Base-by-base conservation (phyloP, 2,329 filamentous ascomycete genomes). In the Microcyclospora pomicola region DNA sequence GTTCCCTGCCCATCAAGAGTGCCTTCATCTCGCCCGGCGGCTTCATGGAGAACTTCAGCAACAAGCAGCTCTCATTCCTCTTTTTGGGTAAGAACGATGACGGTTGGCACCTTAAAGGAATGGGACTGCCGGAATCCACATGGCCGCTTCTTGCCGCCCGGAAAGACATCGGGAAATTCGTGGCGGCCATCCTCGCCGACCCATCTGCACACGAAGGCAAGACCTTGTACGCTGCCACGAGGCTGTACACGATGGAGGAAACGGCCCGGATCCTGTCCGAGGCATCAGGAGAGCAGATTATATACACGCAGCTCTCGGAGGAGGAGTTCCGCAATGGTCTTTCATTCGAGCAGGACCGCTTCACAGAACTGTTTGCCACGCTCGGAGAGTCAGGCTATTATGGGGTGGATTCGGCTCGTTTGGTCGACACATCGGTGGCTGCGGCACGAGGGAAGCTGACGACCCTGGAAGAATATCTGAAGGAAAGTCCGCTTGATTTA, bases 401-500 rank as follows among this genome's bases (percentile, higher is more conserved):
- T 47, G 61, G 60, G 2, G 50, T 52, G 2, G 46, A 51, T n/a
- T 50, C 48, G 5, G 46, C 55, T 45, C 45, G 55, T 24, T 40
- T 50, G 46, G 54, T 63, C 4, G 42, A 42, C 6, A 54, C 53
- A 55, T 49, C 56, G 27, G 53, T 24, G 19, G 19, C 19, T 24
- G 19, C 19, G 19, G 19, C 51, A 2, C 36, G 53, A n/a, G 58
- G 55, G 0, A 52, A 49, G 37, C 36, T 61, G 33, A 52, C 54
- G n/a, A 58, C 49, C 10, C 52, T 64, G 31, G 58, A 61, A 38
- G 59, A 63, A 51, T 64, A 46, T 38, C 48, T 62, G 19, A 39
- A 49, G 45, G 42, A 24, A 31, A 41, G 57, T 48, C 50, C 61
- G 5, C 24, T 38, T 14, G 12, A 13, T 7, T 31, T 36, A 24